These are phyloP conservation scores for Lyophyllum shimeji DNA, from an alignment of 768 basidiomycete species.

Conservation along the genomic window DNA sequence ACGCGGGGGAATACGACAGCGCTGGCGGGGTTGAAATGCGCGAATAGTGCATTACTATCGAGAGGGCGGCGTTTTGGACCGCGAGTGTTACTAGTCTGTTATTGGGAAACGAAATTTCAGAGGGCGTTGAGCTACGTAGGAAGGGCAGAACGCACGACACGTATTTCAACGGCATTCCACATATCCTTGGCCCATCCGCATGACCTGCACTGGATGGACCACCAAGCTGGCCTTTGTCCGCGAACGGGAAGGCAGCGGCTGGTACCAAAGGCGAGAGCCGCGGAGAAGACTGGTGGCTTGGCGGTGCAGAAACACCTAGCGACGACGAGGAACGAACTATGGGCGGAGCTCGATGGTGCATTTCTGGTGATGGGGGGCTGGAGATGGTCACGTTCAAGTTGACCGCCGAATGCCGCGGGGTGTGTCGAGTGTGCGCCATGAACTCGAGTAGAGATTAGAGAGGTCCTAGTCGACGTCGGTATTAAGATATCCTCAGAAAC, in stretches of 20 bases:
- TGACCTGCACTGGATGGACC: constrained; percentile 28
- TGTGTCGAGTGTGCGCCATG: constrained; percentile 20
- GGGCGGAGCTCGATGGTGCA: constrained; percentile 64
- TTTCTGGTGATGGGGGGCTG: constrained; percentile 34
- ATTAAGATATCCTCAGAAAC: constrained; percentile 7
- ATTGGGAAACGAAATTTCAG: neutral
- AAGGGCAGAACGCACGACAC: constrained; percentile 57
- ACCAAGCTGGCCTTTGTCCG: constrained; percentile 37
- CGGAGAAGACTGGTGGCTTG: constrained; percentile 37
- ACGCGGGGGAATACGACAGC: constrained; percentile 87
- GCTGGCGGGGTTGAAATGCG: constrained; percentile 79
- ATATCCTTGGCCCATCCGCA: constrained; percentile 53
- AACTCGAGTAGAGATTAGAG: neutral
- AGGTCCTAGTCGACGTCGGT: neutral
- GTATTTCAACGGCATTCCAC: constrained; percentile 77
- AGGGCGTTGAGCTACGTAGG: constrained; percentile 7
- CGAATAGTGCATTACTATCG: constrained; percentile 99
- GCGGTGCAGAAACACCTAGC: constrained; percentile 26
- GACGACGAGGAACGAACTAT: constrained; percentile 56
- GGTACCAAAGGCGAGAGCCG: constrained; percentile 54
- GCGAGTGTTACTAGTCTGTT: constrained; percentile 79
- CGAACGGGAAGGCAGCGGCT: constrained; percentile 40
- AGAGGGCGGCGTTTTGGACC: constrained; percentile 92
- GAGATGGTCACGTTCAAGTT: constrained; percentile 14
- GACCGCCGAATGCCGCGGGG: constrained; percentile 13